Evolutionary conservation across 805 yeast species (phyloP).

Genomic region (Myxozyma neotropica): DNA sequence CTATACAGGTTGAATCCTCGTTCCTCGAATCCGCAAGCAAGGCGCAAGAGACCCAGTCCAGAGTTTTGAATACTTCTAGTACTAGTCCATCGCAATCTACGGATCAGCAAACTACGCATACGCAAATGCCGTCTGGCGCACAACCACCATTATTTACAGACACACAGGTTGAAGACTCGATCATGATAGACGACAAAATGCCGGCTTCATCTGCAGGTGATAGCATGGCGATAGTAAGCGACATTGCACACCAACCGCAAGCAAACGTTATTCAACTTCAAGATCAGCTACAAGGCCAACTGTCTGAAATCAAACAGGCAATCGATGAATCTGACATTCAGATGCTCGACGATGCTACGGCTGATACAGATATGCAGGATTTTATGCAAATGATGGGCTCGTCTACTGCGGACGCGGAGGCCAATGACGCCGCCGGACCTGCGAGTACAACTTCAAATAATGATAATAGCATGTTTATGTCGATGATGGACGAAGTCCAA

Average conservation of each 20-base stretch:
- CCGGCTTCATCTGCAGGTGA: not conserved
- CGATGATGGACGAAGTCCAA: slow-evolving; percentile 5
- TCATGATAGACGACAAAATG: no score
- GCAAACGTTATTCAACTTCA: not conserved
- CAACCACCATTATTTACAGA: not conserved
- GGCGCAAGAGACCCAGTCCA: not conserved
- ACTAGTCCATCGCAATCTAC: not conserved
- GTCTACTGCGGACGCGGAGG: not conserved
- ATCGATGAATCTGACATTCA: slow-evolving; percentile 2
- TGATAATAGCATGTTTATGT: not conserved
- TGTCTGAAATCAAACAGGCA: not conserved
- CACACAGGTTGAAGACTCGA: not conserved
- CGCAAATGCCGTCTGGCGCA: no score
- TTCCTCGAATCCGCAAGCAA: not conserved
- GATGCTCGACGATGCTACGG: not conserved
- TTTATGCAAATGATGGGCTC: slow-evolving; percentile 26
- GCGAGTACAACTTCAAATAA: not conserved
- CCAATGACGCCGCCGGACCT: not conserved
- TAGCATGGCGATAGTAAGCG: not conserved
- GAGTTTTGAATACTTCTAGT: no score
- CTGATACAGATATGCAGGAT: slow-evolving; percentile 16
- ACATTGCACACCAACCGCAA: not conserved
- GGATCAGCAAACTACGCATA: no score
- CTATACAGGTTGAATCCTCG: not conserved
- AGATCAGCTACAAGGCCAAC: not conserved